These are phyloP conservation scores for Aeschynomene evenia DNA, from an alignment of 306 rosid species.

Conservation along the genomic window DNA sequence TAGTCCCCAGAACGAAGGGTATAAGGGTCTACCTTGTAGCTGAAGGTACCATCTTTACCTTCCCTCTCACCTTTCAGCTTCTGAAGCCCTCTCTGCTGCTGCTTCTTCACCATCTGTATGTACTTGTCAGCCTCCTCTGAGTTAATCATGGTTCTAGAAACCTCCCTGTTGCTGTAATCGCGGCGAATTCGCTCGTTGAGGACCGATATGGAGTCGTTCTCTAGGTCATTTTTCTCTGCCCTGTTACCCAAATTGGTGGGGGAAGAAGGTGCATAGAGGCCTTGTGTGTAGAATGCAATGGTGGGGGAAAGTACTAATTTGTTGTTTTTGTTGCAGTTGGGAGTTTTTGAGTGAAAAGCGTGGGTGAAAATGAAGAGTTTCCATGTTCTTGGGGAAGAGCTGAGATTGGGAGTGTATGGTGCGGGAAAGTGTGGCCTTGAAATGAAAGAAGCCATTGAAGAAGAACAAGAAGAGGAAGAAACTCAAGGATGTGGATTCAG, in stretches of 20 bases:
- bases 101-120: constrained; percentile 72
- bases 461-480: background rate
- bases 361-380: constrained; percentile 34
- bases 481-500: constrained; percentile 9
- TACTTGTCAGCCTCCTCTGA: constrained; percentile 76
- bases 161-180: constrained; percentile 51
- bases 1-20: constrained; percentile 86
- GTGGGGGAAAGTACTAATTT: constrained; percentile 13
- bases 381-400: constrained; percentile 41
- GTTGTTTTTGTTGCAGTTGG: background rate
- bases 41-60: constrained; percentile 42
- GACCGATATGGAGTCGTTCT: constrained; percentile 56
- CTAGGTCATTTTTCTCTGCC: constrained; percentile 38
- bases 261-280: constrained; percentile 37
- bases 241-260: constrained; percentile 34
- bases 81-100: constrained; percentile 87
- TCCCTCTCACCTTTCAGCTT: constrained; percentile 67
- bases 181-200: constrained; percentile 76
- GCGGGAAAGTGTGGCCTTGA: constrained; percentile 39
- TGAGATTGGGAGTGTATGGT: constrained; percentile 37
- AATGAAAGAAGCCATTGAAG: constrained; percentile 59
- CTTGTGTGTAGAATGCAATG: constrained; percentile 48
- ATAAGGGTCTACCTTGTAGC: constrained; percentile 80
- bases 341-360: constrained; percentile 25
- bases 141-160: constrained; percentile 49